Evolutionary conservation across 257 asterid species (phyloP), one percentile per base, ranked within the genome.

Genomic region (Ilex asprella): DNA sequence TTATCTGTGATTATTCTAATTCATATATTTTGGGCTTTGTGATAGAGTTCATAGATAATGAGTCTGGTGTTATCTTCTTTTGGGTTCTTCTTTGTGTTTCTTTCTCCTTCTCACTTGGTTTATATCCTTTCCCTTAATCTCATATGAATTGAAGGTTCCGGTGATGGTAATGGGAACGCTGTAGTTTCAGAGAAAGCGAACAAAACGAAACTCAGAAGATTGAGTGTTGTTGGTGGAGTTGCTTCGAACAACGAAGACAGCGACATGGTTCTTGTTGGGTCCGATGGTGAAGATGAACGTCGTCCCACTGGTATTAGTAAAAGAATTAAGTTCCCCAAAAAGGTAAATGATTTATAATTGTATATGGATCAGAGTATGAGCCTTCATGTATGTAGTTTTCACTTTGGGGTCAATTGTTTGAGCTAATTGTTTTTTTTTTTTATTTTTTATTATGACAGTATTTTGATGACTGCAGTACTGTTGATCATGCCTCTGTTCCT

Each of bases 401-500:
- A 21, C 27, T 7, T 8, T 9, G 30, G 31, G 30, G 47, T 27
- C 58, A 11, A 41, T 51, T 21, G 27, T 21, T 21, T 21, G 27
- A 21, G 27, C 27, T 54, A 49, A 2, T 56, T 43, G 61, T 21
- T 16, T 53, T 67, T 57, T 47, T 21, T 27, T 62, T 31, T 43
- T 27, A 9, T 39, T 13, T 64, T 30, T 49, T 15, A 11, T 70
- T 72, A 32, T 71, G 77, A 86, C 89, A 91, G 98, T 62, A 76
- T 76, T 75, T 69, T 59, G 84, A 70, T 58, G 88, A 78, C 39
- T 32, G 87, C 69, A 75, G 67, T 71, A 73, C 74, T n/a, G 85
- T 69, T 46, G 55, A 72, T 74, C 77, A 76, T 69, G 74, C 81
- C 58, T 67, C 80, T 27, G 88, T 91, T 79, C 98, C 98, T 30